These are phyloP conservation scores for Fraxinus sp. DNA, from an alignment of 305 asterid genomes.

Conservation along the genomic window DNA sequence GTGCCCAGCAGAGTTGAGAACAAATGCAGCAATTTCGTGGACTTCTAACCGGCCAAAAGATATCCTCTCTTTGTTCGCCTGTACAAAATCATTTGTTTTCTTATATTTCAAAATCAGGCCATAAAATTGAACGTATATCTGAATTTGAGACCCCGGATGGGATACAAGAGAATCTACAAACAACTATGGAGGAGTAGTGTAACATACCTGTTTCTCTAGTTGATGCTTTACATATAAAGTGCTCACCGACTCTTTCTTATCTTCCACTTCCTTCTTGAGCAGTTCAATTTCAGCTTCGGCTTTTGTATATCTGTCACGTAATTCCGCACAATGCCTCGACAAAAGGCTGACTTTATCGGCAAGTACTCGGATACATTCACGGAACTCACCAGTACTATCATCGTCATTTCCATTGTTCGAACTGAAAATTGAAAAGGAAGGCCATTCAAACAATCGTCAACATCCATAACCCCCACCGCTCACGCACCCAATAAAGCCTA, in stretches of 20 bases:
- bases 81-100: conserved; percentile 12
- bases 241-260: conserved; percentile 71
- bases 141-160: neutral
- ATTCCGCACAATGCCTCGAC: conserved; percentile 66
- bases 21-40: conserved; percentile 85
- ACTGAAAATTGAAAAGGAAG: conserved; percentile 40
- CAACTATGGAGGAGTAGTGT: neutral
- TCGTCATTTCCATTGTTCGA: conserved; percentile 61
- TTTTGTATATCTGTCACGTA: conserved; percentile 69
- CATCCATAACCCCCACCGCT: conserved; percentile 18
- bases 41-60: conserved; percentile 73
- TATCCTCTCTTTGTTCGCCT: conserved; percentile 88
- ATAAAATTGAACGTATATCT: neutral
- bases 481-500: neutral
- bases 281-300: conserved; percentile 64
- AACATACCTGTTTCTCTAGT: conserved; percentile 82
- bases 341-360: conserved; percentile 77
- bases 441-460: conserved; percentile 16
- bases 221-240: conserved; percentile 77
- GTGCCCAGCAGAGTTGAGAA: conserved; percentile 69
- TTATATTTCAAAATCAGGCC: neutral
- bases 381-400: conserved; percentile 68
- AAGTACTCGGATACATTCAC: conserved; percentile 72
- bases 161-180: neutral
- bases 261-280: conserved; percentile 72